phyloP scores from a whole-genome alignment of 2,329 filamentous ascomycete species.

The Cercospora citrullina region DNA sequence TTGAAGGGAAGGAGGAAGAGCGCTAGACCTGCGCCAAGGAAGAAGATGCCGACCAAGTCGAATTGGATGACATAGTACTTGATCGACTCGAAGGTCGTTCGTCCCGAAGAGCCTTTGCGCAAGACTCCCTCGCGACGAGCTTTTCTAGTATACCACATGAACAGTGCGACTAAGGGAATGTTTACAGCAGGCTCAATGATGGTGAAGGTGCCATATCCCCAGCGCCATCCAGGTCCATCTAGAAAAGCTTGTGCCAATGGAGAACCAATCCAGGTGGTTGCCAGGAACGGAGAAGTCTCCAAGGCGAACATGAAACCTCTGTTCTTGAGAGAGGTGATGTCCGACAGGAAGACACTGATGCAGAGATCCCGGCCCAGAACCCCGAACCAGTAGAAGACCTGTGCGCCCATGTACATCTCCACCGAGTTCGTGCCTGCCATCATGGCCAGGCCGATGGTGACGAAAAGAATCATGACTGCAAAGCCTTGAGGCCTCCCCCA shows the following conservation, averaged over 20 bases:
- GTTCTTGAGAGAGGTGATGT: constrained; percentile 66
- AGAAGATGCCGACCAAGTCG: constrained; percentile 45
- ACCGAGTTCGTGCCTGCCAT: constrained; percentile 65
- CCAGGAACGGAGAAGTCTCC: constrained; percentile 63
- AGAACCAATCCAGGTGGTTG: constrained; percentile 46
- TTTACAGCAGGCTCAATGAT: constrained; percentile 46
- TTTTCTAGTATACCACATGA: constrained; percentile 4
- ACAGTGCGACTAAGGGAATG: not conserved
- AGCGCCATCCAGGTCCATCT: constrained; percentile 3
- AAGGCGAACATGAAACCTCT: constrained; percentile 65
- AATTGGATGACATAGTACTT: constrained; percentile 10
- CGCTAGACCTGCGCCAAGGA: constrained; percentile 57
- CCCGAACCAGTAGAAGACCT: constrained; percentile 15
- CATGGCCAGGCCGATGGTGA: constrained; percentile 59
- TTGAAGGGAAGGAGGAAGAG: constrained; percentile 68
- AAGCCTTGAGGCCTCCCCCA: constrained; percentile 67
- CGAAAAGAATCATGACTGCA: constrained; percentile 54
- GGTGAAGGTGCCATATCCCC: constrained; percentile 12
- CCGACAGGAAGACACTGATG: constrained; percentile 65
- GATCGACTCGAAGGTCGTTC: constrained; percentile 2
- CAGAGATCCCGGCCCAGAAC: constrained; percentile 59
- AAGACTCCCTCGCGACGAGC: constrained; percentile 1
- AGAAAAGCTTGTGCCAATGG: constrained; percentile 6
- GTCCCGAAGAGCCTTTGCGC: not conserved
- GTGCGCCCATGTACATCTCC: constrained; percentile 32